A percentile compares a stretch with the other conserved stretches of the same genome.
phyloP scores from a whole-genome alignment of 441 rosid species.

The Macaranga tanarius region DNA sequence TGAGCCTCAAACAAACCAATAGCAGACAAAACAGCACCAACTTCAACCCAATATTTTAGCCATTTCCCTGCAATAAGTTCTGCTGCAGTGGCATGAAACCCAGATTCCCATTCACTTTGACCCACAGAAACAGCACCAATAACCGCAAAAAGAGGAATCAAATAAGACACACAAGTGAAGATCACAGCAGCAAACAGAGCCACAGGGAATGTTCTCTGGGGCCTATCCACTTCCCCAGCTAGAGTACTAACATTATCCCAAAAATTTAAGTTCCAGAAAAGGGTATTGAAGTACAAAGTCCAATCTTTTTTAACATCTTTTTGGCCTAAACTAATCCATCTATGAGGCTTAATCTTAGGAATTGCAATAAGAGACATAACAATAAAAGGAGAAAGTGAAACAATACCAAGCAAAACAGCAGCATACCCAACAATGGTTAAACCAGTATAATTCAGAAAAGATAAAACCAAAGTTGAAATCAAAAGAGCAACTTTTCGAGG shows the following conservation, averaged over 20 bases:
- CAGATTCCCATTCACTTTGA: constrained; percentile 39
- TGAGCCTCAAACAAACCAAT: constrained; percentile 51
- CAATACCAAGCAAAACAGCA: constrained; percentile 58
- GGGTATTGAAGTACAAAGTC: constrained; percentile 73
- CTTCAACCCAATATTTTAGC: constrained; percentile 47
- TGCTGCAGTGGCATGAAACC: constrained; percentile 45
- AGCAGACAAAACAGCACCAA: constrained; percentile 41
- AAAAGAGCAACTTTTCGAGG: constrained; percentile 51
- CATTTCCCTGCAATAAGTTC: constrained; percentile 47
- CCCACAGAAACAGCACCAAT: constrained; percentile 56
- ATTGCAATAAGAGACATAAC: constrained; percentile 62
- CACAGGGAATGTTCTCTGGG: constrained; percentile 58
- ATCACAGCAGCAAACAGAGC: constrained; percentile 60
- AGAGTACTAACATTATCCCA: constrained; percentile 78
- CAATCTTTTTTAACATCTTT: constrained; percentile 59
- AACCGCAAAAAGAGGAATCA: constrained; percentile 77
- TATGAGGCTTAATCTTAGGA: constrained; percentile 61
- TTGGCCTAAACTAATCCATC: constrained; percentile 63
- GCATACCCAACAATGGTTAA: constrained; percentile 61
- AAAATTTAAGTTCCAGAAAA: constrained; percentile 83
- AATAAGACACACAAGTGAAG: constrained; percentile 64
- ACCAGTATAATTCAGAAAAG: constrained; percentile 66
- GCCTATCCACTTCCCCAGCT: constrained; percentile 76
- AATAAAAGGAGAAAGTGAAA: constrained; percentile 68
- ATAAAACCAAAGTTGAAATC: constrained; percentile 45